These are phyloP conservation scores for Chaetomium sp. DNA, from an alignment of 2,329 filamentous ascomycete genomes.

Conservation along the genomic window DNA sequence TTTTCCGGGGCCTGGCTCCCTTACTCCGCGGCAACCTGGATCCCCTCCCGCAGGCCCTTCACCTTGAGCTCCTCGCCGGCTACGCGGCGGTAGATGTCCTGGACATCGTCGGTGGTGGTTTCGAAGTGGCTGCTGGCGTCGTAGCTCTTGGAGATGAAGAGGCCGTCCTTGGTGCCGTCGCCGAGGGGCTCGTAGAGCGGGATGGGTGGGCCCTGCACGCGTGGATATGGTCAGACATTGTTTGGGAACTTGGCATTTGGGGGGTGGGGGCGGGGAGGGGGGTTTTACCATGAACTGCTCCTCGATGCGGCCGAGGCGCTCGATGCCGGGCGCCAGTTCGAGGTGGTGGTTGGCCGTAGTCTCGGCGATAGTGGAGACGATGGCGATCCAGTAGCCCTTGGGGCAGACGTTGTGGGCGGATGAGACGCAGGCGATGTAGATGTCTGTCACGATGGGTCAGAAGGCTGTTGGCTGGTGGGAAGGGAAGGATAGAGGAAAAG, in stretches of 20 bases:
- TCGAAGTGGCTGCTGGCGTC: conserved; percentile 98
- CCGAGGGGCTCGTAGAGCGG: conserved; percentile 91
- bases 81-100: conserved; percentile 85
- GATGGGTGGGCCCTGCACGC: conserved; percentile 71
- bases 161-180: conserved; percentile 80
- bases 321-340: conserved; percentile 88
- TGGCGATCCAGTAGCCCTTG: conserved; percentile 98
- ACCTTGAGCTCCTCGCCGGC: conserved; percentile 85
- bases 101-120: conserved; percentile 86
- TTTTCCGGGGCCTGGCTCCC: background rate
- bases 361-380: conserved; percentile 97
- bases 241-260: background rate
- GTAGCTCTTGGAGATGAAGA: conserved; percentile 98
- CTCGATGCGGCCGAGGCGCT: conserved; percentile 89
- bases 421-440: conserved; percentile 95
- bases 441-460: conserved; percentile 58
- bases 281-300: conserved; percentile 86
- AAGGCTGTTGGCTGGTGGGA: background rate
- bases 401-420: conserved; percentile 97
- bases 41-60: conserved; percentile 79
- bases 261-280: background rate
- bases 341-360: conserved; percentile 89
- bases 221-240: background rate
- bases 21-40: conserved; percentile 71
- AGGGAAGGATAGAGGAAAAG: background rate